Evolutionary conservation across 2,329 filamentous ascomycete species (phyloP), one percentile per base, ranked within the genome.

Genomic region (Aspergillus sp.): DNA sequence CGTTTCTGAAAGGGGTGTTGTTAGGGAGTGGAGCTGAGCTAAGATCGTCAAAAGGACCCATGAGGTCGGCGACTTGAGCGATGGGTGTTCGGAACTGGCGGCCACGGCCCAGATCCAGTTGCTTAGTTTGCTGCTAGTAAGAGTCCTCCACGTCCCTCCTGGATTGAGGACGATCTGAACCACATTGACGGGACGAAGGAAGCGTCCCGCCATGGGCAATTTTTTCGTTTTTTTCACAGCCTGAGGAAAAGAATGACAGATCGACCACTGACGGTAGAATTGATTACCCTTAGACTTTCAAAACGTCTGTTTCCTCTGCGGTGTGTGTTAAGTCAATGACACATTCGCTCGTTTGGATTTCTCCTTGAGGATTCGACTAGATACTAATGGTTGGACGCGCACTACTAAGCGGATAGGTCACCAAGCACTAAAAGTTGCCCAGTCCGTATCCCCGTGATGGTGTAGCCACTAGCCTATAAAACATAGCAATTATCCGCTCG

Each of bases 101-200:
- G 58, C 59, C 63, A 62, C 45, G 21, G 56, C 32, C 50, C 61
- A 56, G 63, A 63, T 65, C 59, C 51, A 55, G 52, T 55, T 54
- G 30, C 60, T 48, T 55, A 57, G 36, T 59, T 39, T 51, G 58
- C 28, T 39, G 38, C 45, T 53, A 49, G 32, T 48, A 36, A 49
- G 32, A 49, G 28, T 43, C 36, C 17, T 57, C 38, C 32, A 39
- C 25, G 39, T 50, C 15, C 36, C 41, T 52, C 45, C 23, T 59
- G 54, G 50, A 57, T 49, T 54, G 25, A 53, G 60, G 57, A 61
- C 51, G 62, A 64, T 64, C 62, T 61, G 64, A 67, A 60, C 67
- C 67, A 56, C 58, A 58, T 63, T 63, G 65, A 67, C 61, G 67
- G 67, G 63, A 66, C 65, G 53, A 52, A 53, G 58, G 41, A 57